A percentile compares a stretch with the other conserved stretches of the same genome.
These are phyloP conservation scores for Capronia epimyces DNA, from an alignment of 2,329 filamentous ascomycete species.

Conservation along the genomic window DNA sequence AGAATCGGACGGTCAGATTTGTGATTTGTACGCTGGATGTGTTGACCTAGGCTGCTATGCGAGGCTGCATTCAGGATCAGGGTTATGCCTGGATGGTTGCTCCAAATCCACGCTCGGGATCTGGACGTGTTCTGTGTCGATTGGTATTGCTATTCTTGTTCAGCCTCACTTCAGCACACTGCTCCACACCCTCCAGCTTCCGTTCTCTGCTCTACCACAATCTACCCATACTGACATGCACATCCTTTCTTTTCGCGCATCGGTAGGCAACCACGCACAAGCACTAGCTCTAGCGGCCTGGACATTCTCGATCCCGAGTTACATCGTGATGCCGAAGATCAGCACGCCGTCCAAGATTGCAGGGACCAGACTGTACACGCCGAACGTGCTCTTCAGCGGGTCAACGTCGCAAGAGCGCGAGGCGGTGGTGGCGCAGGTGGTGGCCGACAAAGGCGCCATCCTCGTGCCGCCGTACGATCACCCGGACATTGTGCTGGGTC, in stretches of 20 bases:
- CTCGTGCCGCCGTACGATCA: constrained; percentile 90
- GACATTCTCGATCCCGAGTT: constrained; percentile 66
- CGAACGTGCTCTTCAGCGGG: constrained; percentile 73
- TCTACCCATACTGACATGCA: too few species aligned
- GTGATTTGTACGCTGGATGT: too few species aligned
- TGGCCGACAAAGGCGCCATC: constrained; percentile 65
- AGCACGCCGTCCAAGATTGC: constrained; percentile 80
- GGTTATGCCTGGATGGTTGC: too few species aligned
- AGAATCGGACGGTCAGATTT: too few species aligned
- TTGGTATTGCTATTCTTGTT: too few species aligned
- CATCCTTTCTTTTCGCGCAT: neutral
- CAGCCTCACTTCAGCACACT: too few species aligned
- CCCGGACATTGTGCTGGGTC: constrained; percentile 82
- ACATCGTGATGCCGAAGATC: constrained; percentile 91
- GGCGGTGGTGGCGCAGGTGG: constrained; percentile 64
- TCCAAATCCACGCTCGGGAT: too few species aligned
- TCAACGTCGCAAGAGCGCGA: constrained; percentile 76
- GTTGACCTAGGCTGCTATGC: too few species aligned
- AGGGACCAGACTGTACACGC: constrained; percentile 72
- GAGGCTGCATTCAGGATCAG: too few species aligned
- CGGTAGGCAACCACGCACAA: constrained; percentile 90
- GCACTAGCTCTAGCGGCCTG: constrained; percentile 80
- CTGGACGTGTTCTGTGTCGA: too few species aligned
- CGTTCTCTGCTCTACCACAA: too few species aligned
- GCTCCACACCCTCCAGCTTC: too few species aligned